Conservation (phyloP, 139 green algal genomes). For the Chlamydomonas schloesseri region DNA sequence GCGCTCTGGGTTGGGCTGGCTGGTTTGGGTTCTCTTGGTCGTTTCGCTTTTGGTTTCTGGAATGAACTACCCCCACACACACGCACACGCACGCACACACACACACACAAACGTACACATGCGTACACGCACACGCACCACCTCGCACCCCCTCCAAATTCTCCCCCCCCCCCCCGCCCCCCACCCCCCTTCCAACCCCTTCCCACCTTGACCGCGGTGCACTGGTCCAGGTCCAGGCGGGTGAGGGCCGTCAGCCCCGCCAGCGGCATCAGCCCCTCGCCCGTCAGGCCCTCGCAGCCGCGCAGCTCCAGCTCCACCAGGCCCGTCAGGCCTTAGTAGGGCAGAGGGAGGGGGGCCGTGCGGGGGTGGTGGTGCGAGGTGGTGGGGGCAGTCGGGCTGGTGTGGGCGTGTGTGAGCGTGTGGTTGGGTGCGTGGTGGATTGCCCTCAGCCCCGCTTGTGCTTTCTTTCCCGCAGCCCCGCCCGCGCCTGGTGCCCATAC, state of each 20-base stretch:
- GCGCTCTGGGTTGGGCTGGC: too few species aligned
- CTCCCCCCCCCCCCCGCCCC: too few species aligned
- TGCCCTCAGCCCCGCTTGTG: too few species aligned
- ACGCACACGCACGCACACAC: too few species aligned
- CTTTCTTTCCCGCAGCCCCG: too few species aligned
- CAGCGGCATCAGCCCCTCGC: constrained; percentile 14
- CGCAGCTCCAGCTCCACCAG: constrained; percentile 33
- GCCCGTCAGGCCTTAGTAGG: neutral
- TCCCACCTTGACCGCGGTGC: constrained; percentile 17
- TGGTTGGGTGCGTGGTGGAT: neutral
- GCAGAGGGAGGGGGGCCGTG: neutral
- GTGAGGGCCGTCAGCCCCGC: neutral
- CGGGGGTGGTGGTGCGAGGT: neutral
- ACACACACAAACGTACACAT: too few species aligned
- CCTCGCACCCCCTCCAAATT: neutral
- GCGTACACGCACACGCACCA: too few species aligned
- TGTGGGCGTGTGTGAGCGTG: neutral
- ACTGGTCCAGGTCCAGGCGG: constrained; percentile 35
- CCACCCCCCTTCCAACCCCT: neutral
- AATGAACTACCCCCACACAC: too few species aligned
- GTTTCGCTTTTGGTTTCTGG: too few species aligned
- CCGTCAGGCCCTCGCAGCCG: constrained; percentile 28
- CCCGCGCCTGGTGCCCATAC: too few species aligned
- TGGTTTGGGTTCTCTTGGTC: too few species aligned
- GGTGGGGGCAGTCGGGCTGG: neutral